These are phyloP conservation scores for Starmerella asiatica DNA, from an alignment of 805 yeast genomes.

Conservation along the genomic window DNA sequence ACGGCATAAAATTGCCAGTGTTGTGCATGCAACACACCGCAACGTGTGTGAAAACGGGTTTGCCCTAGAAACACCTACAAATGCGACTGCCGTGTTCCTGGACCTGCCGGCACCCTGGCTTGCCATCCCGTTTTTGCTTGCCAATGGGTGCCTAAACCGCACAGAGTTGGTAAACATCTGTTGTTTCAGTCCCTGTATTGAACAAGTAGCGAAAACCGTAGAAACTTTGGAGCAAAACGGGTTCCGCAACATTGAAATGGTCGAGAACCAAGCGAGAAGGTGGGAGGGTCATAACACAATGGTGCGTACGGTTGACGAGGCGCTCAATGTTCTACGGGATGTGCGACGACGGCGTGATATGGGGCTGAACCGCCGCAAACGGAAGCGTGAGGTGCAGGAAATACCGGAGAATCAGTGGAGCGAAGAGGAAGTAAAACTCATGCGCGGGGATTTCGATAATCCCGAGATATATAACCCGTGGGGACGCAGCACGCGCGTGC, in stretches of 20 bases:
- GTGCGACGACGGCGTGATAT: conserved; percentile 59
- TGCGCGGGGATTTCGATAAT: conserved; percentile 10
- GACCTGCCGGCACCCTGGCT: conserved; percentile 97
- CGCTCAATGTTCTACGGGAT: conserved; percentile 63
- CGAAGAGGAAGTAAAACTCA: conserved; percentile 19
- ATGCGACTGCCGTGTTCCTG: conserved; percentile 63
- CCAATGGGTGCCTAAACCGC: conserved; percentile 28
- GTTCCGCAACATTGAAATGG: conserved; percentile 82
- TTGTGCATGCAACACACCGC: conserved; percentile 66
- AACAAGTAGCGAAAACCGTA: conserved; percentile 83
- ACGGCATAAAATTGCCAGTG: conserved; percentile 48
- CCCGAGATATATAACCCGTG: conserved; percentile 57
- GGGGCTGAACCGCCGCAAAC: conserved; percentile 26
- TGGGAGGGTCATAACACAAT: conserved; percentile 86
- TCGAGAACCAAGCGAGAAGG: conserved; percentile 68
- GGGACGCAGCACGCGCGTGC: conserved; percentile 74
- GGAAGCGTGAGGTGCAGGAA: conserved; percentile 14
- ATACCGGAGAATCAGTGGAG: conserved; percentile 15
- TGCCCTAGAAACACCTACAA: conserved; percentile 21
- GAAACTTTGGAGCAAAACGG: conserved; percentile 59
- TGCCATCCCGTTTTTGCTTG: conserved; percentile 62
- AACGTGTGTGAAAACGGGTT: conserved; percentile 90
- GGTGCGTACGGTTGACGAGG: conserved; percentile 71
- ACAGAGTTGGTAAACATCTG: conserved; percentile 47
- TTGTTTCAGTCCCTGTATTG: conserved; percentile 96